These are phyloP conservation scores for Phytophthora sp. DNA, from an alignment of 352 stramenopile genomes.

Conservation along the genomic window DNA sequence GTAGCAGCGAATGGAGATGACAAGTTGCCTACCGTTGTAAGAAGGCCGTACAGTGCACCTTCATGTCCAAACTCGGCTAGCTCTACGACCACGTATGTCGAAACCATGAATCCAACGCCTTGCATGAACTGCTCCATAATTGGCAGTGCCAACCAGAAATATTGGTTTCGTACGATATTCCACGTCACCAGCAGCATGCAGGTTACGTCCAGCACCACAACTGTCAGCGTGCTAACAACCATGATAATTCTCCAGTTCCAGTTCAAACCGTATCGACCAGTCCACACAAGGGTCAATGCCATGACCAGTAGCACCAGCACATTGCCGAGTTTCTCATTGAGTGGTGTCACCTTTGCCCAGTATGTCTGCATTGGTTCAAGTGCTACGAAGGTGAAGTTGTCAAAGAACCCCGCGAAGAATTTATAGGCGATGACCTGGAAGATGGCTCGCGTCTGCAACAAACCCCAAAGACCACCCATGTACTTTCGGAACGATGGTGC, in stretches of 20 bases:
- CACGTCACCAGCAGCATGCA: constrained; percentile 25
- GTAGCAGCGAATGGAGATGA: constrained; percentile 26
- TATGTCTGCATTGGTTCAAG: no score
- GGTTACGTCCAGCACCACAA: constrained; percentile 7
- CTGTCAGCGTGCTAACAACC: constrained; percentile 1
- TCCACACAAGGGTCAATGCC: constrained; percentile 32
- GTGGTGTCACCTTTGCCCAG: no score
- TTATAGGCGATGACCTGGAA: no score
- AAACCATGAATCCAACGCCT: background rate
- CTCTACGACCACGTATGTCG: background rate
- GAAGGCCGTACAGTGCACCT: background rate
- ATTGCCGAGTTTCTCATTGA: no score
- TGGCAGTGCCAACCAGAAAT: constrained; percentile 28
- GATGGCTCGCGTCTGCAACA: constrained; percentile 30
- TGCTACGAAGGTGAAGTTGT: no score
- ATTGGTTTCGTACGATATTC: constrained; percentile 23
- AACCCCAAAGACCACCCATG: constrained; percentile 13
- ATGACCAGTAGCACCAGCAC: no score
- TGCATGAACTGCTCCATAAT: constrained; percentile 25
- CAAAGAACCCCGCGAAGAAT: no score
- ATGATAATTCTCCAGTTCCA: constrained; percentile 34
- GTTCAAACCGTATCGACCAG: constrained; percentile 6
- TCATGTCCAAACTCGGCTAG: background rate
- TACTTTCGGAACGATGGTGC: constrained; percentile 11
- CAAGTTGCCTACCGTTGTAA: constrained; percentile 37